Evolutionary conservation across 805 yeast species (phyloP), one percentile per base, ranked within the genome.

Genomic region (Candida suzukii): DNA sequence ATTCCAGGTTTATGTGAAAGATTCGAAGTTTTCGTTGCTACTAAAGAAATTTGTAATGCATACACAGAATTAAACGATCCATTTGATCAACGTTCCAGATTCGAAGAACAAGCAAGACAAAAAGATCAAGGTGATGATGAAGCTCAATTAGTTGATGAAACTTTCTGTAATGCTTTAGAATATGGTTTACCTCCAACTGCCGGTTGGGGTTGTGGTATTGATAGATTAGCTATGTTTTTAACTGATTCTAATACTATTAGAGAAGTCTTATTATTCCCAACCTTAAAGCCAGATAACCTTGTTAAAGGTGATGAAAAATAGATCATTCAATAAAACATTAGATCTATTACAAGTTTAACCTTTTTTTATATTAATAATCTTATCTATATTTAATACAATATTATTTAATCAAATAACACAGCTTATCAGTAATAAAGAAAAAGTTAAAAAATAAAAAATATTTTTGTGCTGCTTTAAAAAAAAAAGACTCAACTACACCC

Each of bases 121-220:
- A 91, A 91, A 74, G 98, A 73, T 52, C 96, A 88, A 69, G 99
- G 99, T 74, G 99, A 91, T 62, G 99, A 91, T 61, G 99, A 93
- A 73, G 99, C 96, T 47, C 98, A 91, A 74, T 62, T 88, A 66
- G 76, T 93, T 50, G 99, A 91, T 66, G 99, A 91, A 73, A 83
- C 86, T 50, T 91, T 91, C 90, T 84, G 95, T 74, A 86, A 90
- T 57, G 97, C 99, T 52, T 78, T 91, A 59, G 99, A 91, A 73
- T 91, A 88, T 67, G 99, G 98, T 68, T 77, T 91, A 59, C 99
- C 99, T 46, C 99, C 99, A 58, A 93, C 98, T 55, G 98, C 95
- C 66, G 99, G 99, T 54, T 91, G 98, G 98, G 99, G 99, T 56
- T 83, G 95, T 71, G 99, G 99, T 77, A 90, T 91, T 54, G 99